Conservation (phyloP, 2,329 filamentous ascomycete genomes). For the Gliomastix tumulicola region DNA sequence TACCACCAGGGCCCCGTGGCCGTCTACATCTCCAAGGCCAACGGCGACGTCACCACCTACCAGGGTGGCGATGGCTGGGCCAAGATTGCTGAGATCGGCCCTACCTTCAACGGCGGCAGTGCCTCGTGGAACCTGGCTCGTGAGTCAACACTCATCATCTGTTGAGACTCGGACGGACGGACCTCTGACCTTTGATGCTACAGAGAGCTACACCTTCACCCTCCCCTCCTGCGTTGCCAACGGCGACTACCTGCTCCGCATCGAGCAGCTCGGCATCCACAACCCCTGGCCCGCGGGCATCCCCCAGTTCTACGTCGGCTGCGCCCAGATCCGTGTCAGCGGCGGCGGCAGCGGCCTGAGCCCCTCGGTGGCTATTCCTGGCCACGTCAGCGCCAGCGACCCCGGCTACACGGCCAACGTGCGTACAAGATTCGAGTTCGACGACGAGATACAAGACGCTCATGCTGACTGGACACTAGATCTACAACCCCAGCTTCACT, state of each 20-base stretch:
- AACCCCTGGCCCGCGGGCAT: conserved; percentile 36
- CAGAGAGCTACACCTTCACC: conserved; percentile 21
- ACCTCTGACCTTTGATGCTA: background rate
- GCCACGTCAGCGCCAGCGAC: conserved; percentile 31
- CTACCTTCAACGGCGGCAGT: conserved; percentile 1
- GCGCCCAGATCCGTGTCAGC: conserved; percentile 16
- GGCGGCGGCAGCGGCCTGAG: conserved; percentile 13
- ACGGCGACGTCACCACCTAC: conserved; percentile 22
- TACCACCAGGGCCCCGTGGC: conserved; percentile 26
- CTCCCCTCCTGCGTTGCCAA: conserved; percentile 45
- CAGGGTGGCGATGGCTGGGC: conserved; percentile 29
- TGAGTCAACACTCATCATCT: conserved; percentile 1
- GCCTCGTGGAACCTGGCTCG: conserved; percentile 4
- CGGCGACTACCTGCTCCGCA: conserved; percentile 51
- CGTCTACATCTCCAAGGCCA: conserved; percentile 30
- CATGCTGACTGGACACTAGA: conserved; percentile 6
- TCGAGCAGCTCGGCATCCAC: conserved; percentile 56
- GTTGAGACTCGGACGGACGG: conserved; percentile 19
- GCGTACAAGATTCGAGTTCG: background rate
- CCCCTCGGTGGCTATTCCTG: conserved; percentile 18
- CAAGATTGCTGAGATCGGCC: conserved; percentile 27
- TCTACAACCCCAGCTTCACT: conserved; percentile 20
- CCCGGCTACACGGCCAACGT: conserved; percentile 38
- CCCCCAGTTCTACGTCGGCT: conserved; percentile 34
- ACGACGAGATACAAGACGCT: background rate